These are phyloP conservation scores for Claviceps citrina DNA, from an alignment of 2,329 filamentous ascomycete species.

Conservation along the genomic window DNA sequence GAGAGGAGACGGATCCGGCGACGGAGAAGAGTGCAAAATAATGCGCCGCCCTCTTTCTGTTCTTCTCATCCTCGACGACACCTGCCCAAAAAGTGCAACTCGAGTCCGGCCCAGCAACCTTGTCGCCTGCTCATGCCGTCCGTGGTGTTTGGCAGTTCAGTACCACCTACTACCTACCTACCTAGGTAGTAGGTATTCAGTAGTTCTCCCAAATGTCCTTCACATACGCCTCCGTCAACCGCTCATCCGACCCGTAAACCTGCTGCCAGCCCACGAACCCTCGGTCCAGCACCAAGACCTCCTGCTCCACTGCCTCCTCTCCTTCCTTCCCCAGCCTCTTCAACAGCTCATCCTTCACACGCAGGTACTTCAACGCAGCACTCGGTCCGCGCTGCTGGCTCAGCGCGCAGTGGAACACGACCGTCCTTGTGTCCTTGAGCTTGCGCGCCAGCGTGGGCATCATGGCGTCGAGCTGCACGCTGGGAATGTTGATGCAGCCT, in stretches of 20 bases:
- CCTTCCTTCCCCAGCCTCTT: conserved; percentile 16
- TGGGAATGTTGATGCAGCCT: conserved; percentile 61
- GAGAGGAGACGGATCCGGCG: no score
- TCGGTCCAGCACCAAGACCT: conserved; percentile 64
- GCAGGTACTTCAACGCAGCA: conserved; percentile 66
- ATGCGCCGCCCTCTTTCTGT: neutral
- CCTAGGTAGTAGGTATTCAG: no score
- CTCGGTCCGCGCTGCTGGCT: conserved; percentile 80
- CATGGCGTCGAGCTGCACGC: conserved; percentile 53
- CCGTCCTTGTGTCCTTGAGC: conserved; percentile 60
- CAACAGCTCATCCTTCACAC: conserved; percentile 45
- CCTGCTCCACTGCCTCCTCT: conserved; percentile 34
- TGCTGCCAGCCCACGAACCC: conserved; percentile 89
- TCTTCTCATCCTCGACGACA: neutral
- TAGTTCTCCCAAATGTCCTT: conserved; percentile 70
- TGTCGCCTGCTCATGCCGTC: no score
- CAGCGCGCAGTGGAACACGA: conserved; percentile 89
- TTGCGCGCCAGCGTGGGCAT: conserved; percentile 71
- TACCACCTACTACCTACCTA: no score
- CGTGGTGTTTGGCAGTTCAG: no score
- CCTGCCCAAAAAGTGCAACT: neutral
- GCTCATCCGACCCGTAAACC: conserved; percentile 58
- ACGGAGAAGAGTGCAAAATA: neutral
- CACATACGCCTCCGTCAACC: conserved; percentile 68
- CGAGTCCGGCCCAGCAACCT: no score